Evolutionary conservation across 2,329 filamentous ascomycete genomes (phyloP).

Genomic region (Fusarium sp.): DNA sequence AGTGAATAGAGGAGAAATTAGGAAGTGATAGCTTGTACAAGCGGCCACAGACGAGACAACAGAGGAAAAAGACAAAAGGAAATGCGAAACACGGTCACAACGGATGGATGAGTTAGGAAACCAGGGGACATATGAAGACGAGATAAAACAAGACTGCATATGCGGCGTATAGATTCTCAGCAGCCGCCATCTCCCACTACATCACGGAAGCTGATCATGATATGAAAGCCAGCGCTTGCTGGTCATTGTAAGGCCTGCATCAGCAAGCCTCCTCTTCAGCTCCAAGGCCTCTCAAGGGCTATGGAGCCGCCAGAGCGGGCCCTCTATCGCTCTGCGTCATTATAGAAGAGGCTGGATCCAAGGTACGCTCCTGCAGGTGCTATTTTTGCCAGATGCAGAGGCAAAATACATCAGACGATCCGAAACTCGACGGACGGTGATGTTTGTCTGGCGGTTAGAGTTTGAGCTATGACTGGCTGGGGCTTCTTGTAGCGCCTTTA

Average conservation of each 20-base stretch:
- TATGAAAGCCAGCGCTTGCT: constrained; percentile 38
- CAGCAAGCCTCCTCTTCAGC: constrained; percentile 41
- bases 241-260: constrained; percentile 35
- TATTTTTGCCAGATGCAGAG: constrained; percentile 30
- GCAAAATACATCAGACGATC: constrained; percentile 15
- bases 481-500: constrained; percentile 34
- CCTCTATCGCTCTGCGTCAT: constrained; percentile 30
- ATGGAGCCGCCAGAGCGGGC: constrained; percentile 39
- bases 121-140: constrained; percentile 35
- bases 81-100: constrained; percentile 35
- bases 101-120: constrained; percentile 22
- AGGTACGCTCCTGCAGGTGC: constrained; percentile 25
- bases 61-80: constrained; percentile 24
- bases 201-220: constrained; percentile 9
- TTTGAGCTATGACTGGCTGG: constrained; percentile 42
- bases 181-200: constrained; percentile 23
- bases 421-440: constrained; percentile 29
- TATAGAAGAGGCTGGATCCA: constrained; percentile 13
- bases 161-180: constrained; percentile 18
- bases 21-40: constrained; percentile 14
- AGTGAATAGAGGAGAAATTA: constrained; percentile 15
- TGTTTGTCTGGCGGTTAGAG: constrained; percentile 44
- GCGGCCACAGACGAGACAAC: constrained; percentile 23
- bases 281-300: constrained; percentile 15
- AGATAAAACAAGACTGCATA: constrained; percentile 1